Base-by-base conservation (phyloP, 2,329 filamentous ascomycete species). In the Stagonosporopsis cucurbitacearum region DNA sequence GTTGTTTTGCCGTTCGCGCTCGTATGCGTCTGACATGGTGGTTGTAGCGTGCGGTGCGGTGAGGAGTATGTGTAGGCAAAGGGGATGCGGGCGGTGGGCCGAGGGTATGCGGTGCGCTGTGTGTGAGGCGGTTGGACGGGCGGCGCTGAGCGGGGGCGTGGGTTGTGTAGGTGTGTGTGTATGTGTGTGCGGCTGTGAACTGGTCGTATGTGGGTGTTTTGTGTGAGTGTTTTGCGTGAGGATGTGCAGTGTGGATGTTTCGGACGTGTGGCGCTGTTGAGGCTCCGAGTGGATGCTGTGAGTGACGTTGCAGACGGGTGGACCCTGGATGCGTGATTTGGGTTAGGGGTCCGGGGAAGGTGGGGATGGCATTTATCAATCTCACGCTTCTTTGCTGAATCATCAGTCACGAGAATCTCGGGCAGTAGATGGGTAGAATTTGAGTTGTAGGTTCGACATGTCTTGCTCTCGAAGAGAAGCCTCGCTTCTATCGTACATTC, bases 1-100 rank as follows among this genome's bases (percentile, higher is more conserved):
- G 79, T 98, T 96, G 81, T 99, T 99, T 79, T 99, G 95, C 84
- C 85, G 74, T 78, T 85, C 83, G 66, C 82, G 81, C 66, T 84
- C 82, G 76, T 84, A 85, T 64, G 82, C 80, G 73, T 84, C 81
- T 22, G 82, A 82, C 82, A 84, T 85, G 44, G 57, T 77, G 39
- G 25, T 36, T 11, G n/a, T n/a, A 4, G 25, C 17, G 25, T 26
- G 12, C 25, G 17, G 20, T 11, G 40, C 9, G 36, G 13, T 19
- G 26, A 25, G 6, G 44, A 9, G 17, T 22, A 7, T 6, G 19
- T 8, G 32, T 4, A n/a, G n/a, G 30, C 12, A 17, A 25, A n/a
- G n/a, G n/a, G n/a, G 28, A 17, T n/a, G 2, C 4, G 41, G 22
- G 41, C 8, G 25, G 19, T 23, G 1, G 17, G 3, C 9, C 7